Percentiles rank a stretch among this genome's conserved stretches.
These are phyloP conservation scores for Verbena officinalis DNA, from an alignment of 257 asterid species.

Conservation along the genomic window DNA sequence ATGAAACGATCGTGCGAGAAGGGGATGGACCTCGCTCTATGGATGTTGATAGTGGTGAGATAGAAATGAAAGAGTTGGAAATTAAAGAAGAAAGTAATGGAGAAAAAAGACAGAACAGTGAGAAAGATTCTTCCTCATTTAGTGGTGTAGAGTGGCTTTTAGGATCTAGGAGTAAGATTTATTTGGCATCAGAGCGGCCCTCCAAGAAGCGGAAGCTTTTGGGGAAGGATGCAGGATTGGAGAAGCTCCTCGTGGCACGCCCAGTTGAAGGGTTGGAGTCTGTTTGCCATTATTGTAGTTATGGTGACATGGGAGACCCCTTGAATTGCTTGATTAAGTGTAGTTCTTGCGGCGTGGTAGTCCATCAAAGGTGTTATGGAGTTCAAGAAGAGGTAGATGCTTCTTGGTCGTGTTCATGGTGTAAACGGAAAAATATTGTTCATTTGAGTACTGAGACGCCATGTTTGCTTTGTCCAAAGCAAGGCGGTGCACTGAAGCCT, in stretches of 20 bases:
- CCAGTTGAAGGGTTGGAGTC: slow-evolving; percentile 77
- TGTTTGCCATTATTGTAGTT: slow-evolving; percentile 88
- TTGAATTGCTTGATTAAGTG: slow-evolving; percentile 76
- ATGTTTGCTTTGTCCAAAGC: slow-evolving; percentile 84
- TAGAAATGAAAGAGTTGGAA: slow-evolving; percentile 23
- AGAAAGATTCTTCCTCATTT: slow-evolving; percentile 34
- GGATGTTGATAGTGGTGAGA: slow-evolving; percentile 55
- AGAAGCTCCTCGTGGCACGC: slow-evolving; percentile 76
- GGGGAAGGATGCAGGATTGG: slow-evolving; percentile 91
- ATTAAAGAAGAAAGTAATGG: slow-evolving; percentile 36
- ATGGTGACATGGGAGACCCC: slow-evolving; percentile 59
- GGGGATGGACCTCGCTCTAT: slow-evolving; percentile 47
- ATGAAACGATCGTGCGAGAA: slow-evolving; percentile 37
- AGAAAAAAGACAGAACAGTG: slow-evolving; percentile 34
- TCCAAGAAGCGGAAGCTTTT: slow-evolving; percentile 87
- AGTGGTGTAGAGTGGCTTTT: slow-evolving; percentile 93
- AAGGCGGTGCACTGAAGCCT: slow-evolving; percentile 94
- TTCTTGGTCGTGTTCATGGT: slow-evolving; percentile 92
- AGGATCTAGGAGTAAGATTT: slow-evolving; percentile 87
- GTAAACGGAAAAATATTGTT: slow-evolving; percentile 54
- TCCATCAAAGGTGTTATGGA: slow-evolving; percentile 97
- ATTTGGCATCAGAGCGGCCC: slow-evolving; percentile 84
- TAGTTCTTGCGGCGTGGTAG: slow-evolving; percentile 73
- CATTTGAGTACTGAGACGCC: slow-evolving; percentile 48
- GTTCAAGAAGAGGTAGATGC: slow-evolving; percentile 75